Evolutionary conservation across 2,329 filamentous ascomycete species (phyloP).

Genomic region (Diaporthe citriasiana): DNA sequence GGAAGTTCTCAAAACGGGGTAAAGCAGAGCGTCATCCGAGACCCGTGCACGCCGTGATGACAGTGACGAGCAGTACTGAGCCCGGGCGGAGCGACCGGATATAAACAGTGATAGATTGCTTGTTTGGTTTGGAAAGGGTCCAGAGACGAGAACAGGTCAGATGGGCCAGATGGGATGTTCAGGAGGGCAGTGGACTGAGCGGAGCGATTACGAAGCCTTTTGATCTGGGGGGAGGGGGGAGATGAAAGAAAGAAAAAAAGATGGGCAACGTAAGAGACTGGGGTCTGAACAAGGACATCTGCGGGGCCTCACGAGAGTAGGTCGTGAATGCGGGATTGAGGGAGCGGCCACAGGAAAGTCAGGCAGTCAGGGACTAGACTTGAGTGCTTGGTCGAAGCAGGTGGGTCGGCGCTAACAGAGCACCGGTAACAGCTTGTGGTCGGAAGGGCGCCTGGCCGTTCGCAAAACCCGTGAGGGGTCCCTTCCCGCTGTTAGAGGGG

Average conservation of each 20-base stretch:
- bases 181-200: slow-evolving; percentile 16
- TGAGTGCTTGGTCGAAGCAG: not conserved
- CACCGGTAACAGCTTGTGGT: slow-evolving; percentile 20
- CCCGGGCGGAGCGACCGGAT: not conserved
- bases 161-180: not conserved
- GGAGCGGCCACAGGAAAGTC: not conserved
- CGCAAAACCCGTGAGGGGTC: not conserved
- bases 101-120: not conserved
- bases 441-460: slow-evolving; percentile 31
- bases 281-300: slow-evolving; percentile 26
- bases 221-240: slow-evolving; percentile 18
- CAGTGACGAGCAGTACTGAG: not conserved
- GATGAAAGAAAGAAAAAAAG: slow-evolving; percentile 28
- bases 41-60: slow-evolving; percentile 5
- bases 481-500: slow-evolving; percentile 25
- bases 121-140: not conserved
- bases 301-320: slow-evolving; percentile 24
- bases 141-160: not conserved
- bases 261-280: slow-evolving; percentile 25
- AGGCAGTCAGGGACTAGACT: slow-evolving; percentile 24
- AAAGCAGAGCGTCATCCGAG: slow-evolving; percentile 36
- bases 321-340: not conserved
- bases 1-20: slow-evolving; percentile 8
- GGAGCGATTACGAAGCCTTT: slow-evolving; percentile 13
- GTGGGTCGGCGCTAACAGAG: slow-evolving; percentile 22